Evolutionary conservation across 2,329 filamentous ascomycete genomes (phyloP).

Genomic region (Pyrenophora teres): DNA sequence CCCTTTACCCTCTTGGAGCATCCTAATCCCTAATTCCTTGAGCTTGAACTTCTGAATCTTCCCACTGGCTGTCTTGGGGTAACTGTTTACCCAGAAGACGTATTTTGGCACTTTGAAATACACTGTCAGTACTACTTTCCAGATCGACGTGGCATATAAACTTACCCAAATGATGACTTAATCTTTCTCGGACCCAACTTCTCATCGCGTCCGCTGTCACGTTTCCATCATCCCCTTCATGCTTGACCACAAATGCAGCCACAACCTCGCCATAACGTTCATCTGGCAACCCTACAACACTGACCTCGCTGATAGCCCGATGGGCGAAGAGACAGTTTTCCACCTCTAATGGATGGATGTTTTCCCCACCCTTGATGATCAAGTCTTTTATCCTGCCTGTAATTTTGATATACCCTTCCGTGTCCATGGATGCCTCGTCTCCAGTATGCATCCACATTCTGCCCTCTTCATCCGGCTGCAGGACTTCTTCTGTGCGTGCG

Average conservation of each 20-base stretch:
- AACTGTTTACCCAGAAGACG: slow-evolving; percentile 84
- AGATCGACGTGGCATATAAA: slow-evolving; percentile 9
- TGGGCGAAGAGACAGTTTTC: slow-evolving; percentile 85
- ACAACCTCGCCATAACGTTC: slow-evolving; percentile 84
- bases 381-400: slow-evolving; percentile 93
- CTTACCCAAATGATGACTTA: slow-evolving; percentile 73
- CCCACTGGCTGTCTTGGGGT: slow-evolving; percentile 92
- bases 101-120: slow-evolving; percentile 68
- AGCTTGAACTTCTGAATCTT: slow-evolving; percentile 97
- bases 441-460: slow-evolving; percentile 87
- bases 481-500: slow-evolving; percentile 69
- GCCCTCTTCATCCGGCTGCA: slow-evolving; percentile 60
- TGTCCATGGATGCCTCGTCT: slow-evolving; percentile 87
- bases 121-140: neutral
- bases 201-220: slow-evolving; percentile 66
- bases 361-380: slow-evolving; percentile 93
- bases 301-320: slow-evolving; percentile 71
- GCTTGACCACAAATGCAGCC: slow-evolving; percentile 75
- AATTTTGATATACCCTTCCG: slow-evolving; percentile 81
- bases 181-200: slow-evolving; percentile 70
- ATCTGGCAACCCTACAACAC: slow-evolving; percentile 83
- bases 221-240: slow-evolving; percentile 33
- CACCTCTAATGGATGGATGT: slow-evolving; percentile 91
- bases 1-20: slow-evolving; percentile 33
- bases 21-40: slow-evolving; percentile 62